phyloP scores from a whole-genome alignment of 1,284 basidiomycete species.

The Tilletia horrida region DNA sequence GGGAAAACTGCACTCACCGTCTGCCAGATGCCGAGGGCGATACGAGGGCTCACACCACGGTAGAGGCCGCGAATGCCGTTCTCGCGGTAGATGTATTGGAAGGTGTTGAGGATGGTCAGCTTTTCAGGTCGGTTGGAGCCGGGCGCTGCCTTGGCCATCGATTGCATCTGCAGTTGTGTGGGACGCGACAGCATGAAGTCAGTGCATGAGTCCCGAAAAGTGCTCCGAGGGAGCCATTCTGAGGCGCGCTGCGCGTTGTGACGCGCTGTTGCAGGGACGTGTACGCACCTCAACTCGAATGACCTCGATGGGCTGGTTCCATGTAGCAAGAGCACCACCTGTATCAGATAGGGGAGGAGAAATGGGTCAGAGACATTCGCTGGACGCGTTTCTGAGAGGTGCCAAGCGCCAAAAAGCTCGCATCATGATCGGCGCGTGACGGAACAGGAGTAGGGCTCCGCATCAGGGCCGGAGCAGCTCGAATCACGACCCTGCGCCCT shows the following conservation, averaged over 20 bases:
- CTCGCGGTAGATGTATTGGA: constrained; percentile 88
- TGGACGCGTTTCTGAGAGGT: not conserved
- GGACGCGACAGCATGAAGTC: constrained; percentile 5
- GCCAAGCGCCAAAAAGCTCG: not conserved
- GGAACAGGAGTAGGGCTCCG: too few relatives aligned
- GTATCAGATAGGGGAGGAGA: constrained; percentile 14
- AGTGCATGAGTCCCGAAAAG: not conserved
- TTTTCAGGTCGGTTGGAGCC: constrained; percentile 76
- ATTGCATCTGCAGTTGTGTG: constrained; percentile 74
- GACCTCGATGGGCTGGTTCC: constrained; percentile 99
- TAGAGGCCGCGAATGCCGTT: constrained; percentile 96
- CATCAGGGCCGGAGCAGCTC: too few relatives aligned
- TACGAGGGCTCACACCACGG: constrained; percentile 92
- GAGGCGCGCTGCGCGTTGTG: not conserved
- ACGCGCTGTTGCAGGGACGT: not conserved
- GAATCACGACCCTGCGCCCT: too few relatives aligned
- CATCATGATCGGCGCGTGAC: too few relatives aligned
- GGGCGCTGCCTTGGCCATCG: constrained; percentile 76
- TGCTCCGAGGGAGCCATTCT: too few relatives aligned
- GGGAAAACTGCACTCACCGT: too few relatives aligned
- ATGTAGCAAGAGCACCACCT: constrained; percentile 88
- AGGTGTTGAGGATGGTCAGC: constrained; percentile 80
- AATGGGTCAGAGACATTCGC: too few relatives aligned
- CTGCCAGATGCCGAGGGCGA: constrained; percentile 93
- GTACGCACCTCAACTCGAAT: constrained; percentile 70